Evolutionary conservation across 768 basidiomycete species (phyloP), one percentile per base, ranked within the genome.

Genomic region (Gymnopilus junonius): DNA sequence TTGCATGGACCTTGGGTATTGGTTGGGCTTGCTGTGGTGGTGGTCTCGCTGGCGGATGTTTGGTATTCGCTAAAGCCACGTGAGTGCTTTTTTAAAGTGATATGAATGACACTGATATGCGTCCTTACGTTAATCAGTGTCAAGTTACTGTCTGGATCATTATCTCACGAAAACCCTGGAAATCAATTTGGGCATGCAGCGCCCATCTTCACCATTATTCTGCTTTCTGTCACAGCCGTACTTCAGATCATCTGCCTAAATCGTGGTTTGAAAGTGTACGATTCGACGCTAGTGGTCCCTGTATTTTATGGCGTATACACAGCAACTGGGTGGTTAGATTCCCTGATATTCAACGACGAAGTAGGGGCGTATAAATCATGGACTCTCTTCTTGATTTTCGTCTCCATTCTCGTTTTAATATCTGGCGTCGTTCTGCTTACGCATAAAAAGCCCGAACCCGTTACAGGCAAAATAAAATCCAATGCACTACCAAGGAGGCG

Each of bases 291-390:
- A 0, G 94, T 97, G 17, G 95, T 97, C 0, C 96, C 97, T 0
- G 90, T 96, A 14, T 97, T 98, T 73, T 98, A 97, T 72, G 94
- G 94, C 10, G 88, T 95, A 10, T 96, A 95, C 71, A 95, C 94
- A 0, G 91, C 91, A 2, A 83, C 86, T 23, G 93, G 93, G 86
- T 92, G 82, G 73, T 71, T 85, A 7, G 73, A 84, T 65, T 83
- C 82, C 11, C 74, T 84, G 74, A 87, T 93, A 17, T 97, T 97
- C 76, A 94, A 94, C 71, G 81, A 97, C 69, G 86, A 93, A 77
- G 87, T 94, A 5, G 88, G 87, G 59, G 85, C 94, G n/a, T 97
- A 94, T 73, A 82, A 91, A 63, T 83, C 91, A 25, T 97, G 95
- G 95, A 87, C 89, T 0, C 87, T 98, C 48, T 90, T 94, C 79